Evolutionary conservation across 1,284 basidiomycete species (phyloP).

Genomic region (Austroboletus niveus): DNA sequence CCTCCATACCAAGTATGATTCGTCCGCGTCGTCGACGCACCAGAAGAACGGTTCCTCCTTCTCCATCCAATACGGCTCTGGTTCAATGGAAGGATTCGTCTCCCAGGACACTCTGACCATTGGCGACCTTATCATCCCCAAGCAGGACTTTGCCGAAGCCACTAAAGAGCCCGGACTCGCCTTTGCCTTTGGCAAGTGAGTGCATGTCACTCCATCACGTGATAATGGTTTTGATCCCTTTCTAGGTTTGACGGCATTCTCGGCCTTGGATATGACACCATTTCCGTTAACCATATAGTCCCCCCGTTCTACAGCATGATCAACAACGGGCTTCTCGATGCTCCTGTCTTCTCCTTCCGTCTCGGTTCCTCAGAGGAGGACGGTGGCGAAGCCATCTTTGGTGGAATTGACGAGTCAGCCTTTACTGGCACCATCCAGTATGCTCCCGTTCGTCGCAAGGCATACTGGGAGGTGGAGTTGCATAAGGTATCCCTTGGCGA

Average conservation of each 20-base stretch:
- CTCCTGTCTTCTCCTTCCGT: slow-evolving; percentile 94
- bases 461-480: slow-evolving; percentile 98
- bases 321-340: slow-evolving; percentile 78
- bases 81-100: slow-evolving; percentile 96
- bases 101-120: slow-evolving; percentile 84
- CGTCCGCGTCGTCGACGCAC: slow-evolving; percentile 80
- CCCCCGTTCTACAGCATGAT: slow-evolving; percentile 98
- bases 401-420: slow-evolving; percentile 81
- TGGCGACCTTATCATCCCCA: slow-evolving; percentile 78
- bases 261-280: slow-evolving; percentile 95
- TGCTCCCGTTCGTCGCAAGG: slow-evolving; percentile 92
- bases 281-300: slow-evolving; percentile 90
- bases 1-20: slow-evolving; percentile 94
- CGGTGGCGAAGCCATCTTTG: slow-evolving; percentile 92
- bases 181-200: slow-evolving; percentile 97
- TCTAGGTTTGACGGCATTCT: slow-evolving; percentile 92
- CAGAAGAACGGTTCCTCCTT: slow-evolving; percentile 91
- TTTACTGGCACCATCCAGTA: slow-evolving; percentile 86
- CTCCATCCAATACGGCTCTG: slow-evolving; percentile 94
- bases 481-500: slow-evolving; percentile 83
- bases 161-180: slow-evolving; percentile 96
- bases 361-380: slow-evolving; percentile 85
- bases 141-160: slow-evolving; percentile 94
- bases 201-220: slow-evolving; percentile 29
- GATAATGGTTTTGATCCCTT: background rate